Percentiles rank a stretch among this genome's conserved stretches.
These are phyloP conservation scores for Nicotiana tomentosiformis DNA, from an alignment of 257 asterid species.

Conservation along the genomic window DNA sequence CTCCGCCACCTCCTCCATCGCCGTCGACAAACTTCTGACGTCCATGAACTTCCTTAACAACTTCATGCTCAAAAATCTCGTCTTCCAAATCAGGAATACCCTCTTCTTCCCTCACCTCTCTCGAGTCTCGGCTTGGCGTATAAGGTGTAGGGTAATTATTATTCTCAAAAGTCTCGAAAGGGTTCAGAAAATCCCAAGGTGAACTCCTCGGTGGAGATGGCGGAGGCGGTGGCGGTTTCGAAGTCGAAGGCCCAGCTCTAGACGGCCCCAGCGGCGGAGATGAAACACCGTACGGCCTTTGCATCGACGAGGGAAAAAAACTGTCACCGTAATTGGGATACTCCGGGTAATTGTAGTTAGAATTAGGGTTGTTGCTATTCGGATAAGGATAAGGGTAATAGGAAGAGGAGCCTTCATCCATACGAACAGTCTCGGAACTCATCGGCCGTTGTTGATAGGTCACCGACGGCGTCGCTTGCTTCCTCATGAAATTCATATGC, in stretches of 20 bases:
- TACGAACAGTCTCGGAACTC: slow-evolving; percentile 51
- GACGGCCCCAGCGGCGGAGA: slow-evolving; percentile 21
- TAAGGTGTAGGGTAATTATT: slow-evolving; percentile 42
- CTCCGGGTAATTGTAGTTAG: slow-evolving; percentile 15
- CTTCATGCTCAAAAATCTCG: slow-evolving; percentile 56
- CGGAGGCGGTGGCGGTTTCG: slow-evolving; percentile 78
- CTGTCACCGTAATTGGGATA: slow-evolving; percentile 42
- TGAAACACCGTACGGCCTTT: slow-evolving; percentile 30
- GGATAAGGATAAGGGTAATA: slow-evolving; percentile 30
- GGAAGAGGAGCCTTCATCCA: slow-evolving; percentile 66
- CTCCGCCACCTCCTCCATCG: background rate
- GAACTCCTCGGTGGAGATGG: slow-evolving; percentile 74
- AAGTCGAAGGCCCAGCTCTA: slow-evolving; percentile 20
- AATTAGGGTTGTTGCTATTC: slow-evolving; percentile 18
- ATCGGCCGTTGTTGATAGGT: slow-evolving; percentile 69
- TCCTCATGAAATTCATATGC: slow-evolving; percentile 70
- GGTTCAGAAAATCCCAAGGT: slow-evolving; percentile 87
- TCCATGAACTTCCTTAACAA: slow-evolving; percentile 82
- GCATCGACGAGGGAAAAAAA: slow-evolving; percentile 37
- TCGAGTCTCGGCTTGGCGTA: slow-evolving; percentile 69
- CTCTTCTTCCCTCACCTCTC: slow-evolving; percentile 92
- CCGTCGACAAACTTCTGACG: slow-evolving; percentile 61
- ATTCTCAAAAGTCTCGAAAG: slow-evolving; percentile 70
- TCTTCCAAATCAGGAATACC: slow-evolving; percentile 98
- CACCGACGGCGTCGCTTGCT: slow-evolving; percentile 60